These are phyloP conservation scores for Sarcodon aspratus DNA, from an alignment of 768 basidiomycete genomes.

Conservation along the genomic window DNA sequence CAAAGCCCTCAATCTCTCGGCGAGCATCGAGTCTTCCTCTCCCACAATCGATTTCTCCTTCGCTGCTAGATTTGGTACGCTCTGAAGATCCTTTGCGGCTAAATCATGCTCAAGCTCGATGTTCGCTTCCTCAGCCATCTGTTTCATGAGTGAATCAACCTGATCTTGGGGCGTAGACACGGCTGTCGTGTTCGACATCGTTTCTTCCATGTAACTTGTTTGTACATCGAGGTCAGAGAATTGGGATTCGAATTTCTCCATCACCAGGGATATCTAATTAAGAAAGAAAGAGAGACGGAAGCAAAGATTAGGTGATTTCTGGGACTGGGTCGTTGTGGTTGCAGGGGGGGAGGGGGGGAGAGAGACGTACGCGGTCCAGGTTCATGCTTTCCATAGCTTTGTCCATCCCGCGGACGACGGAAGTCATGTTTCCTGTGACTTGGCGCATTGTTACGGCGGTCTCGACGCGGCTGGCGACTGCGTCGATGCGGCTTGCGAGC, in stretches of 20 bases:
- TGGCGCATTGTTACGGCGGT: conserved; percentile 97
- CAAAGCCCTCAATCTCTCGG: conserved; percentile 80
- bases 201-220: conserved; percentile 95
- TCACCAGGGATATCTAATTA: conserved; percentile 84
- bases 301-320: background rate
- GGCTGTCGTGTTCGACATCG: conserved; percentile 89
- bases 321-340: background rate
- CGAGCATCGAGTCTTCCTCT: conserved; percentile 76
- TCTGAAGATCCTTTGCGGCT: conserved; percentile 45
- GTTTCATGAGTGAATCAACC: conserved; percentile 82
- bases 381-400: conserved; percentile 99
- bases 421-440: conserved; percentile 94
- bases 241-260: conserved; percentile 98
- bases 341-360: background rate
- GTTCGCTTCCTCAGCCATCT: conserved; percentile 95
- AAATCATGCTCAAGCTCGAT: conserved; percentile 92
- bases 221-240: conserved; percentile 97
- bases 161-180: conserved; percentile 95
- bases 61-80: conserved; percentile 44
- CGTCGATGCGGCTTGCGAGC: conserved; percentile 86
- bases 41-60: conserved; percentile 36
- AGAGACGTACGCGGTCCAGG: conserved; percentile 69
- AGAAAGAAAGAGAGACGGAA: background rate
- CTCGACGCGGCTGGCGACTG: conserved; percentile 93
- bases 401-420: conserved; percentile 96